Base-by-base conservation (phyloP, 2,329 filamentous ascomycete genomes). In the Grosmannia serpens region DNA sequence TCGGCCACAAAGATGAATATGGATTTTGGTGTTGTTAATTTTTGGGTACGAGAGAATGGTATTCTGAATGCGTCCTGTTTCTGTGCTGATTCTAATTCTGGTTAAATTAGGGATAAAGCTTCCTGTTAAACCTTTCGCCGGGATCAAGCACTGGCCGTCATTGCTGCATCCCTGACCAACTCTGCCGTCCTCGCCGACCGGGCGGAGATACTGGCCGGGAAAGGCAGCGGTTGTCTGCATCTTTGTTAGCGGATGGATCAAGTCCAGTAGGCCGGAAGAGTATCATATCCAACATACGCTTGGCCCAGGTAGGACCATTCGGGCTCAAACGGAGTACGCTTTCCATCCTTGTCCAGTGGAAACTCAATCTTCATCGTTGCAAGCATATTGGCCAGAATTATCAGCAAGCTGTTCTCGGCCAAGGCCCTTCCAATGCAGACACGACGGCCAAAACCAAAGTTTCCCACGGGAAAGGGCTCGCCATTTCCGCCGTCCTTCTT, bases 361-460 rank as follows among this genome's bases (percentile, higher is more conserved):
- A 17, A 50, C 47, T 50, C 24, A 53, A 71, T 61, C 15, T 70
- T 63, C 31, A 76, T 78, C 0, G 72, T 74, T 74, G 77, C 79
- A 29, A 80, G 65, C 38, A 81, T 70, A 5, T 74, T 70, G 5
- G 77, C 71, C 38, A 80, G 73, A 9, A 67, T 71, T 10, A 81
- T 68, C 62, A 76, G 78, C 13, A 81, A 61, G 13, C 70, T 73
- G 5, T 74, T 72, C 58, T 78, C 74, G 0, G 78, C 78, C 4
- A 84, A 70, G 56, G 81, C 76, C 27, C 80, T 77, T 0, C 81
- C 82, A 3, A 77, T 79, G 65, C 82, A 85, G 51, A 83, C 74
- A 26, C 82, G 72, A 7, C 80, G 71, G 1, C 81, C 81, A 10
- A 75, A 77, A 22, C 81, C 80, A 57, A 81, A 84, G 13, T 66